Base-by-base conservation (phyloP, 73 alveolate genomes). In the Strombidium stylifer region DNA sequence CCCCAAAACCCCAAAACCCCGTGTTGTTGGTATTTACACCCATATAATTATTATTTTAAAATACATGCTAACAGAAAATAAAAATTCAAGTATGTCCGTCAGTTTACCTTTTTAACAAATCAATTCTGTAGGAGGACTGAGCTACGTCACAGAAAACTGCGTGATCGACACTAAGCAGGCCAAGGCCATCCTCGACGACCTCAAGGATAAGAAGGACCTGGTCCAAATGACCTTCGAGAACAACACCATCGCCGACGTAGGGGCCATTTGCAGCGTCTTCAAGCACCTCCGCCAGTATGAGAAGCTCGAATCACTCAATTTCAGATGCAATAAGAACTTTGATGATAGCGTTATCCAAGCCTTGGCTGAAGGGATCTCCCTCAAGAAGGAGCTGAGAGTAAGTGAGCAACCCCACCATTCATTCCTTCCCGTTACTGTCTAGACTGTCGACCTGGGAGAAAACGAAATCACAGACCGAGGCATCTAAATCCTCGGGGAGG, bases 361-460 rank as follows among this genome's bases (percentile, higher is more conserved):
- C 1, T 57, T 78, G 7, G 57, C 79, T 8, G 80, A 78, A 11
- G 89, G 89, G 7, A 48, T 78, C 31, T 54, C 27, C 20, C 18
- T 78, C 45, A 79, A 79, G 40, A 79, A 79, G 52, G 90, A 79
- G 44, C 58, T 79, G 1, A 79, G 90, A 40, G 82, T 69, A 69
- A 50, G 28, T 3, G 20, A 2, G 20, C 26, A 30, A 10, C 12
- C 50, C 18, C 20, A 5, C 0, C 10, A 32, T 32, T 32, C 10
- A 32, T 6, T n/a, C n/a, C n/a, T n/a, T n/a, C n/a, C n/a, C n/a
- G 6, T 1, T 25, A 16, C 50, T 2, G 19, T 64, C 16, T 37
- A 69, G 81, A 55, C 84, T 12, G 74, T 79, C 5, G 90, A 79
- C 51, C 42, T 79, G 40, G 90, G 90, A 0, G 90, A 79, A 35